Evolutionary conservation across 805 yeast species (phyloP).

Genomic region (Yamadazyma phyllophila): DNA sequence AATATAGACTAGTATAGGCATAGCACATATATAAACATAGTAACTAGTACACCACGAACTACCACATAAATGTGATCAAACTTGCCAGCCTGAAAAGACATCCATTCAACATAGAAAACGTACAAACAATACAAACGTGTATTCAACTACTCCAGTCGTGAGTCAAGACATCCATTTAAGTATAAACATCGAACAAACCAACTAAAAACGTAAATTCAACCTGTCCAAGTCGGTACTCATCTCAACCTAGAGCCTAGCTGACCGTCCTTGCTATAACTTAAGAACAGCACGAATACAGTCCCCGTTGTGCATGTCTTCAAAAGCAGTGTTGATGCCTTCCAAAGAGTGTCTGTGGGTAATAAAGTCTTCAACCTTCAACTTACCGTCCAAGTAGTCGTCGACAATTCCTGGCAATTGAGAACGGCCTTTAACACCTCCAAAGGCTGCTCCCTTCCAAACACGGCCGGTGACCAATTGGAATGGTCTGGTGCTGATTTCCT

Average conservation of each 20-base stretch:
- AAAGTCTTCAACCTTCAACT: constrained; percentile 88
- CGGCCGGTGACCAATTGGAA: constrained; percentile 99
- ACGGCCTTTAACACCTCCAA: constrained; percentile 98
- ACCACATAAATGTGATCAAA: too few species aligned
- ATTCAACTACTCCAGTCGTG: too few species aligned
- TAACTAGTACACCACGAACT: too few species aligned
- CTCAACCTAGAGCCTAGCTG: background rate
- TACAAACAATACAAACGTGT: too few species aligned
- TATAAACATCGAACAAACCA: too few species aligned
- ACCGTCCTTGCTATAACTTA: constrained; percentile 30
- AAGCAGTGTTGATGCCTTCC: constrained; percentile 79
- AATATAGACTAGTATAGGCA: too few species aligned
- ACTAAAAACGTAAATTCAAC: too few species aligned
- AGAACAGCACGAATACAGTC: constrained; percentile 91
- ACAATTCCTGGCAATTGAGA: constrained; percentile 90
- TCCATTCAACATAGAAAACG: too few species aligned
- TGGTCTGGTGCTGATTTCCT: constrained; percentile 95
- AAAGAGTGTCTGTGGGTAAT: constrained; percentile 86
- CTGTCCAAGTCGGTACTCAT: too few species aligned
- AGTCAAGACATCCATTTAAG: too few species aligned
- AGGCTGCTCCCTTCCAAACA: constrained; percentile 99
- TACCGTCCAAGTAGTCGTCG: constrained; percentile 77
- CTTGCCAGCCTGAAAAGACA: too few species aligned
- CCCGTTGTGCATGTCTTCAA: constrained; percentile 93
- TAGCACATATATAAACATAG: too few species aligned